Evolutionary conservation across 371 early-diverging fungal species (phyloP), one percentile per base, ranked within the genome.

Genomic region (Rhizopus delemar): DNA sequence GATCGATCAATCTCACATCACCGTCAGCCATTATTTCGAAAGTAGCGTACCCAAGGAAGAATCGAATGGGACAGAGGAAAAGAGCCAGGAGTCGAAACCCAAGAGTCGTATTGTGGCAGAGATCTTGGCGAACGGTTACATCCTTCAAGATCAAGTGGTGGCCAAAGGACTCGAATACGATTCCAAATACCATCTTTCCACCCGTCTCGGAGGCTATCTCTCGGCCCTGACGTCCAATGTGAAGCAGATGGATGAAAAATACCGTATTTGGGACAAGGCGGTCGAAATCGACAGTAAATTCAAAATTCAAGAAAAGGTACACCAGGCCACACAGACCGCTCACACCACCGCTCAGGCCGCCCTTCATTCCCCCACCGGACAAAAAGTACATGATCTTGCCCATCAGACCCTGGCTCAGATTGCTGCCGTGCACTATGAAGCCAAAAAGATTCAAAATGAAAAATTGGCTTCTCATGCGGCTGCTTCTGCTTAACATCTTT

Each of bases 61-160:
- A 6, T 8, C 31, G 8, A 48, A 4, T 11, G 13, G 9, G 34
- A 46, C 41, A 5, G 62, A 68, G 5, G 49, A 58, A 32, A 65
- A 68, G 15, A 60, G 74, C 11, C 85, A 86, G 68, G 85, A 83
- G 65, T 61, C 71, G 59, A 85, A 83, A 69, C 76, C 85, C 46
- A 83, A 82, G 66, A 66, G 77, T 5, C 75, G 78, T 22, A 75
- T 86, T 57, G 68, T 78, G 48, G 85, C 86, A 29, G 87, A 87
- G 67, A 78, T 87, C 33, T 75, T 87, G 39, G 86, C 87, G 39
- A 78, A 77, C 6, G 87, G 87, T 38, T 87, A 84, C 59, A 54
- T 68, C 35, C 69, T 87, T 29, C 75, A 75, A 49, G 85, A 84
- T 60, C 71, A 72, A 29, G 78, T 87, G 56, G 81, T 86, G 29